Evolutionary conservation across 1,139 yeast genomes (phyloP).

Genomic region (Sugiyamaella sp.): DNA sequence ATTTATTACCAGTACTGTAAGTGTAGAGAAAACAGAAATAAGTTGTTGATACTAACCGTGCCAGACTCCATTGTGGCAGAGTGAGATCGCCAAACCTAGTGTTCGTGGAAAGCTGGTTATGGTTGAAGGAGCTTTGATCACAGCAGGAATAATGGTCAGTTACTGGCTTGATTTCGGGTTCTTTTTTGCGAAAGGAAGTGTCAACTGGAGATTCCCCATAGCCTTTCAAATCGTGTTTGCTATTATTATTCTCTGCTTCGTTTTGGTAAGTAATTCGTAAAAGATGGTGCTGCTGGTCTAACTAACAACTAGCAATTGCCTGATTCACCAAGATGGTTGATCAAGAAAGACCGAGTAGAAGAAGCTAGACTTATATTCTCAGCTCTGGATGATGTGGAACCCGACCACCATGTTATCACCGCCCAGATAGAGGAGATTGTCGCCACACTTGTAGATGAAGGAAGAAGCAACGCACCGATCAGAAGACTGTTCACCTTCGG

Average conservation of each 20-base stretch:
- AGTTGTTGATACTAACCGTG: no score
- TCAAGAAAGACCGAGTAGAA: slow-evolving; percentile 45
- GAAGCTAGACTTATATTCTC: slow-evolving; percentile 59
- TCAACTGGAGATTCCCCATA: slow-evolving; percentile 58
- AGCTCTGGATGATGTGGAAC: slow-evolving; percentile 44
- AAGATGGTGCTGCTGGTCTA: slow-evolving; percentile 32
- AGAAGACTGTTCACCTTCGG: slow-evolving; percentile 42
- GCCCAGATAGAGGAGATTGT: slow-evolving; percentile 37
- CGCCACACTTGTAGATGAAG: slow-evolving; percentile 30
- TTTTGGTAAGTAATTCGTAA: slow-evolving; percentile 55
- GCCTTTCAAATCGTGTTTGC: slow-evolving; percentile 53
- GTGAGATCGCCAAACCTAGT: slow-evolving; percentile 71
- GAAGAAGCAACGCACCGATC: slow-evolving; percentile 23
- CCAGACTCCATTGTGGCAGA: slow-evolving; percentile 55
- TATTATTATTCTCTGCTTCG: slow-evolving; percentile 51
- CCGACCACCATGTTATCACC: slow-evolving; percentile 34
- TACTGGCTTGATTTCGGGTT: slow-evolving; percentile 66
- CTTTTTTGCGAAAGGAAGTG: slow-evolving; percentile 49
- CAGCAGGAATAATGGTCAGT: slow-evolving; percentile 69
- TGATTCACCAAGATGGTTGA: slow-evolving; percentile 55
- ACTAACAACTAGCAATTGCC: slow-evolving; percentile 45
- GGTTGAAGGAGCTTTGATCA: slow-evolving; percentile 69
- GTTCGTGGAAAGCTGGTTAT: slow-evolving; percentile 70
- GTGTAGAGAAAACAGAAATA: no score
- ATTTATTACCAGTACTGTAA: slow-evolving; percentile 64